Base-by-base conservation (phyloP, 306 rosid genomes). In the Malus asiatica region DNA sequence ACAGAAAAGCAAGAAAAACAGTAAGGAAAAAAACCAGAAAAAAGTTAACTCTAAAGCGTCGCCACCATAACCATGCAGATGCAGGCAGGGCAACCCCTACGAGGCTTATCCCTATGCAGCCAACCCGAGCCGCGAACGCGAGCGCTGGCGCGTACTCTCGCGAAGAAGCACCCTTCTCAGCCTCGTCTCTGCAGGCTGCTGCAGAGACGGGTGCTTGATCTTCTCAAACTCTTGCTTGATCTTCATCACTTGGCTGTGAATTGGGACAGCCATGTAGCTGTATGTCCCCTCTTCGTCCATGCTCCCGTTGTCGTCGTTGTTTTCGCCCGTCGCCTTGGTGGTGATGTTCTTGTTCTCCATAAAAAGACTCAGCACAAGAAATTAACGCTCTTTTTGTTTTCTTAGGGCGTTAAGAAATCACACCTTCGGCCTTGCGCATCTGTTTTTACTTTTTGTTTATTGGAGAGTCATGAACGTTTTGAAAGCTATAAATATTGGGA, bases 171-270 rank as follows among this genome's bases (percentile, higher is more conserved):
- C 71, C 7, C 84, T 86, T 38, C 68, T 32, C 68, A 32, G 45
- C n/a, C 84, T 84, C 80, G 83, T 76, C 46, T 93, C 86, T 2
- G 78, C 70, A 14, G 82, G 68, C 61, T 78, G 85, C 73, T 87
- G 79, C 14, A 93, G 84, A 0, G 96, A 89, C 3, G 97, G 96
- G 20, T 89, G 90, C 66, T 82, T 87, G 72, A 79, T 78, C 70
- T 80, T 91, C 89, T 91, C 97, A 0, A 83, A 84, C 79, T 93
- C 98, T 74, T 79, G 68, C 87, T 89, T 93, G n/a, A 93, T 87
- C 78, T 89, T 93, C n/a, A 86, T 83, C 10, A 93, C 93, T 78
- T 91, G 98, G 82, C 78, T 91, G 45, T 93, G 98, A 83, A 93
- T 77, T 20, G 89, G 90, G 55, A 77, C 77, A 2, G 84, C 82